phyloP scores from a whole-genome alignment of 192 early-diverging fungal genomes.

The Coemansia sp. region DNA sequence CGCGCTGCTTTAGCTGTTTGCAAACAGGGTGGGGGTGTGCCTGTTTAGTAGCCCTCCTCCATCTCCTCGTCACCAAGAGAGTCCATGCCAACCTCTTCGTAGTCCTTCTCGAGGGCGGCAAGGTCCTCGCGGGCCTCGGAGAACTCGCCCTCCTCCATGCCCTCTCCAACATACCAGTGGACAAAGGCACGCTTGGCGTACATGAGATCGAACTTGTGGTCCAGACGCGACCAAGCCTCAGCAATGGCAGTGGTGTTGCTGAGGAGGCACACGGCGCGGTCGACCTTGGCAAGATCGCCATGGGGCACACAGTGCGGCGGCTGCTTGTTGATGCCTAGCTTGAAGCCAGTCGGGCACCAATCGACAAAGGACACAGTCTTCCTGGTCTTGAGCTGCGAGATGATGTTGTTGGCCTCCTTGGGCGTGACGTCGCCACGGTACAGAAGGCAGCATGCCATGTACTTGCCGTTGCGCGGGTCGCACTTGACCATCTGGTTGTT shows the following conservation, averaged over 20 bases:
- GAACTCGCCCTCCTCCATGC: slow-evolving; percentile 99
- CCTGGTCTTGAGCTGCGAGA: slow-evolving; percentile 91
- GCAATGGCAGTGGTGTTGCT: slow-evolving; percentile 97
- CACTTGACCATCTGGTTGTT: slow-evolving; percentile 99
- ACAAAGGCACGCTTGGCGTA: slow-evolving; percentile 99
- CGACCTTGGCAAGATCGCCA: slow-evolving; percentile 94
- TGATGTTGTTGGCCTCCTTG: slow-evolving; percentile 94
- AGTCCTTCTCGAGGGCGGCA: slow-evolving; percentile 99
- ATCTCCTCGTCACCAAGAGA: slow-evolving; percentile 83
- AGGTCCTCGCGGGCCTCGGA: slow-evolving; percentile 99
- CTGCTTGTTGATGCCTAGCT: slow-evolving; percentile 97
- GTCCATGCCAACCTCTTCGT: slow-evolving; percentile 99
- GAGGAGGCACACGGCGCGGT: slow-evolving; percentile 96
- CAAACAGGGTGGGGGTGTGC: neutral
- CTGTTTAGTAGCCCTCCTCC: slow-evolving; percentile 60
- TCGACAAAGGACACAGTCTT: slow-evolving; percentile 98
- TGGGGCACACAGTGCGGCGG: slow-evolving; percentile 87
- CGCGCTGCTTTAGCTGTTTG: too few species aligned
- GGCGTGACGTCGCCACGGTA: slow-evolving; percentile 99
- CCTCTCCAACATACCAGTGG: slow-evolving; percentile 99
- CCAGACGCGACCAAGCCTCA: slow-evolving; percentile 98
- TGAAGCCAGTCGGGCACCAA: slow-evolving; percentile 99
- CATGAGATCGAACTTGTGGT: slow-evolving; percentile 99
- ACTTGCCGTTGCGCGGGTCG: slow-evolving; percentile 95
- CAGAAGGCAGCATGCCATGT: slow-evolving; percentile 98